A percentile compares a stretch with the other conserved stretches of the same genome.
These are phyloP conservation scores for Lodderomyces elongisporus DNA, from an alignment of 1,139 yeast species.

Conservation along the genomic window DNA sequence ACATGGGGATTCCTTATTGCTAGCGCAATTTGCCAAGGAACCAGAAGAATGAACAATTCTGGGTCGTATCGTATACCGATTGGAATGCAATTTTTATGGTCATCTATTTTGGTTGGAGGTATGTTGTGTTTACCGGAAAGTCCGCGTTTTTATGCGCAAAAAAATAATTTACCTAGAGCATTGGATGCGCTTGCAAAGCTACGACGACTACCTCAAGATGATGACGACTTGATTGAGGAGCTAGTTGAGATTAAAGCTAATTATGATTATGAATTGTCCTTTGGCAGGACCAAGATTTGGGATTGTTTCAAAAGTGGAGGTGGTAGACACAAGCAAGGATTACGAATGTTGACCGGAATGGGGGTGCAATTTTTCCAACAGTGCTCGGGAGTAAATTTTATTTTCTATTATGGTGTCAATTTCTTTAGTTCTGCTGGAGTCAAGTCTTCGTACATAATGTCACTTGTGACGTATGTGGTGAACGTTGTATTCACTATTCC, in stretches of 20 bases:
- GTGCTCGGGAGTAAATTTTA: constrained; percentile 73
- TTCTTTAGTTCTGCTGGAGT: constrained; percentile 64
- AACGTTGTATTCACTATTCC: constrained; percentile 68
- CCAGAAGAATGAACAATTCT: constrained; percentile 47
- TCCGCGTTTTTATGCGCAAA: constrained; percentile 66
- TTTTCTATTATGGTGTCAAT: constrained; percentile 74
- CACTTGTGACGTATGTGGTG: constrained; percentile 67
- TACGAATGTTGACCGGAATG: constrained; percentile 65
- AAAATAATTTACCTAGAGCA: constrained; percentile 58
- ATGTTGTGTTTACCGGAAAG: constrained; percentile 70
- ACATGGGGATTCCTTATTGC: constrained; percentile 77
- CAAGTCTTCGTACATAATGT: constrained; percentile 55
- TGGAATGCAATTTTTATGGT: constrained; percentile 69
- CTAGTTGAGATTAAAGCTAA: constrained; percentile 73
- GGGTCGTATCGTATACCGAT: constrained; percentile 72
- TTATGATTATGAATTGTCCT: constrained; percentile 67
- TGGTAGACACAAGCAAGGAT: constrained; percentile 58
- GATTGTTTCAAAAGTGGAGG: constrained; percentile 68
- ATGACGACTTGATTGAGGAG: constrained; percentile 66
- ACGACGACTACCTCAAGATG: constrained; percentile 43
- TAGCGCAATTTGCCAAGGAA: constrained; percentile 75
- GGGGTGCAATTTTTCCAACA: constrained; percentile 69
- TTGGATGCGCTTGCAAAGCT: constrained; percentile 38
- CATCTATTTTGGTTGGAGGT: constrained; percentile 53
- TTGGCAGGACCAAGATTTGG: constrained; percentile 47